Base-by-base conservation (phyloP, 2,329 filamentous ascomycete species). In the Trichoderma simmonsii region DNA sequence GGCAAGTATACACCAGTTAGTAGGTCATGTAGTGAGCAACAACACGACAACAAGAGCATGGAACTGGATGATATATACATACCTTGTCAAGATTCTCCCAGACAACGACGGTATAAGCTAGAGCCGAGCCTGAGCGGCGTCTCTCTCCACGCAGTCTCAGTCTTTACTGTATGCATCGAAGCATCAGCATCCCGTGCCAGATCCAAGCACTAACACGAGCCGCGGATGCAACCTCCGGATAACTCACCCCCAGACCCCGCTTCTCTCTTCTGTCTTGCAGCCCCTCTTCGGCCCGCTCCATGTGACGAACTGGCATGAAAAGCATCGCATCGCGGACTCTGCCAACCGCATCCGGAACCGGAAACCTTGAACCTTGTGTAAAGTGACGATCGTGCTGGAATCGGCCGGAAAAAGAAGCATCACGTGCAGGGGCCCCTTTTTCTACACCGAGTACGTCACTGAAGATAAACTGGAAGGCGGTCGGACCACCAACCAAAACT, bases 201-300 rank as follows among this genome's bases (percentile, higher is more conserved):
- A 28, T 30, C 26, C 21, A 54, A 54, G 48, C 48, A 54, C 48
- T 36, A 26, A 39, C 34, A 26, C 67, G 62, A 70, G 36, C 67
- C 59, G n/a, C 66, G 65, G 65, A 43, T 69, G 36, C 54, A 43
- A 39, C 65, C 65, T 36, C 65, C 39, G n/a, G 15, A 61, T 12
- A 21, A 21, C 18, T n/a, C 21, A 21, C 21, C 11, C 48, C 48
- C 48, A 51, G 21, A 24, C 39, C 43, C 28, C n/a, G 43, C 28
- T 21, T 39, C 39, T 43, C 15, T 43, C 7, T n/a, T 21, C n/a
- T 32, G 48, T 54, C 39, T 21, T 34, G n/a, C 62, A 48, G 24
- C 62, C 62, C 62, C 62, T 54, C 62, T 32, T 54, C 18, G n/a
- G 26, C 15, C n/a, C 18, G 21, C 21, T 36, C 6, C 39, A 65